Evolutionary conservation across 768 basidiomycete species (phyloP).

Genomic region (Tricholoma bakamatsutake): DNA sequence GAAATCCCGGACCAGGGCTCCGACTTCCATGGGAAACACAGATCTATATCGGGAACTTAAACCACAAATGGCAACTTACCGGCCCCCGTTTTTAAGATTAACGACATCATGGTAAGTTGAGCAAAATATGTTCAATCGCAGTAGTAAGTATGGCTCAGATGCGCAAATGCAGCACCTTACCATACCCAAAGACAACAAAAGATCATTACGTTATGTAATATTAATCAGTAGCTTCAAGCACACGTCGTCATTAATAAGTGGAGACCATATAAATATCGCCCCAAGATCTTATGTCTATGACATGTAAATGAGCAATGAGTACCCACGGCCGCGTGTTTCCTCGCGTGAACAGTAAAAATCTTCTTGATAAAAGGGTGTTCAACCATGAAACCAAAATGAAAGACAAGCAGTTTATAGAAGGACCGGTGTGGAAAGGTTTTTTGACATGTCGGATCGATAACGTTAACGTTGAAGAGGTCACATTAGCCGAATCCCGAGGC

Average conservation of each 20-base stretch:
- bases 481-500: too few relatives aligned
- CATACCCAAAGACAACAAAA: too few relatives aligned
- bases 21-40: background rate
- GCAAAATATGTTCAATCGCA: too few relatives aligned
- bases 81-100: background rate
- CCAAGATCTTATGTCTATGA: background rate
- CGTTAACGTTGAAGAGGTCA: too few relatives aligned
- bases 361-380: background rate
- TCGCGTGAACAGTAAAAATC: background rate
- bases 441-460: too few relatives aligned
- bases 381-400: background rate
- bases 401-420: background rate
- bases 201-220: too few relatives aligned
- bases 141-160: too few relatives aligned
- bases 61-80: background rate
- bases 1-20: slow-evolving; percentile 16
- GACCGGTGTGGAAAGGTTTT: too few relatives aligned
- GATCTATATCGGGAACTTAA: background rate
- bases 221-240: too few relatives aligned
- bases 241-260: too few relatives aligned
- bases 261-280: background rate
- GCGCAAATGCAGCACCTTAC: too few relatives aligned
- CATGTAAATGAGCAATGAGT: background rate
- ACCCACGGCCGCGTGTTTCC: background rate
- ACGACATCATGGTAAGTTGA: too few relatives aligned